Base-by-base conservation (phyloP, 2,329 filamentous ascomycete species). In the Arthrobotrys sphaeroides region DNA sequence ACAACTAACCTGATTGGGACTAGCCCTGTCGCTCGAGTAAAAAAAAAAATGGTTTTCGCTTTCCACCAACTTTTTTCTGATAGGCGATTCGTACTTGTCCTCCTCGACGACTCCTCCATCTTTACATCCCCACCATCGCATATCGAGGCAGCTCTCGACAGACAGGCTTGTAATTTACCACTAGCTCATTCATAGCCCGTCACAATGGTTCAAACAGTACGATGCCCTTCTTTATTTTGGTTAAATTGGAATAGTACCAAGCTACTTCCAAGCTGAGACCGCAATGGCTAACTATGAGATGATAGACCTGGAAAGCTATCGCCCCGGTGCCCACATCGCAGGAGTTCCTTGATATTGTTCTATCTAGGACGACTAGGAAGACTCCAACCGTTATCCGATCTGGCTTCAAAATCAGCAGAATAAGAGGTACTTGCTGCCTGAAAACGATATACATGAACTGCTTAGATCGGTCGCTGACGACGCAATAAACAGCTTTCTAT, bases 261-360 rank as follows among this genome's bases (percentile, higher is more conserved):
- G 51, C 33, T 51, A 45, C 24, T 53, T 36, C 26, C 26, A 24
- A 53, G 38, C 36, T 60, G 9, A 40, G 33, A 5, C 7, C 18
- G n/a, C 33, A 22, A 60, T 49, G n/a, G 13, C 61, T 73, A 60
- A 70, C 42, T 24, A 45, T 49, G 18, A 18, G 40, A 51, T 38
- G 31, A 47, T 40, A 80, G 77, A 88, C 87, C 67, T 90, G 88
- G 88, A 90, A 90, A 83, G 90, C 91, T 82, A 96, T 96, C 80
- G 90, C 91, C 77, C 92, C 93, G 78, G 92, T 96, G 79, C 94
- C 94, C 72, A 96, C 92, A 81, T 90, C 90, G 83, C 91, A 96
- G 86, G 95, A 99, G 84, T 98, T 99, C 82, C 87, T 99, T 80
- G 95, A 99, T 84, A 97, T 99, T 83, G 94, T 98, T 78, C 88